Base-by-base conservation (phyloP, 306 rosid genomes). In the Urtica urens region DNA sequence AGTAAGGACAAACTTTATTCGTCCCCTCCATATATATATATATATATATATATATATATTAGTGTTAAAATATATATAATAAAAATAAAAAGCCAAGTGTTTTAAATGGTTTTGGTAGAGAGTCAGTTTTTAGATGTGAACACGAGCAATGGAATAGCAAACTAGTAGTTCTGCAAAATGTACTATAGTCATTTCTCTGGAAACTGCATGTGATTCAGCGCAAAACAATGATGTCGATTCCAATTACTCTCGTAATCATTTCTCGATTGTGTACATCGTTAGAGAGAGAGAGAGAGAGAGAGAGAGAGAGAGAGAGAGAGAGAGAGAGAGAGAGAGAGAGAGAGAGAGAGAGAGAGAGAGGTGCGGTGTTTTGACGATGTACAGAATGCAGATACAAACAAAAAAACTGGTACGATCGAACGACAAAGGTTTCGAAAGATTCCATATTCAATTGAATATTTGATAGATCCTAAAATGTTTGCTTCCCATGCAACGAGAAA, bases 191-290 rank as follows among this genome's bases (percentile, higher is more conserved):
- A 16, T 48, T 47, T 9, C 23, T 27, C 53, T 48, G 53, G 21
- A 20, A 48, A 48, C 5, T 48, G 53, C 53, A 48, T 48, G 53
- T 48, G 35, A 26, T 26, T 48, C 38, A 25, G 53, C 35, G n/a
- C 53, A 27, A 1, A 23, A 23, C 34, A 47, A 47, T 27, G 22
- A 27, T n/a, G n/a, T 25, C 34, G 17, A 11, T 13, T 49, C 38
- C 22, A 24, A 14, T 15, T 23, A 14, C 51, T 22, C n/a, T 13
- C n/a, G 10, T 21, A 24, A 5, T 24, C 19, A 46, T 46, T 13
- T 23, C n/a, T 19, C 6, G 14, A 12, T 14, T 3, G 18, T 12
- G 18, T 38, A 37, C n/a, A 10, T 3, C 15, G 4, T 37, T 10
- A 7, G 3, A 25, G 20, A 16, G 16, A 27, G 7, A 25, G 3